These are phyloP conservation scores for Lipomyces orientalis DNA, from an alignment of 805 yeast genomes.

Conservation along the genomic window DNA sequence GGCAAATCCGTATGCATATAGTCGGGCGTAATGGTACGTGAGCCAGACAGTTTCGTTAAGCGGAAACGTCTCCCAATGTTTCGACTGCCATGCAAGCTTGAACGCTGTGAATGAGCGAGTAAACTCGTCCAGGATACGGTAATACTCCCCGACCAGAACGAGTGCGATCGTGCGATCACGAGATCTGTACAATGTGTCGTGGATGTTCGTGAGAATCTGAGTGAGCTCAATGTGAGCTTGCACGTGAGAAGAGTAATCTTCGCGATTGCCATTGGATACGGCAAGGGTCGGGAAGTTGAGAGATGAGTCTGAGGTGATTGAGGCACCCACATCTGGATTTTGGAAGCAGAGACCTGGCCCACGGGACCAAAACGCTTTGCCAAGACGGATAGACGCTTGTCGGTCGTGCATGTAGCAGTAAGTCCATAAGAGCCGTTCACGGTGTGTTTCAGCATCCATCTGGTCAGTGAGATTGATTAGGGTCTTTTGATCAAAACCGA, in stretches of 20 bases:
- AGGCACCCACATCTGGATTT: slow-evolving; percentile 25
- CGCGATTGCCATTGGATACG: slow-evolving; percentile 18
- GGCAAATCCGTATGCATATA: slow-evolving; percentile 39
- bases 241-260: slow-evolving; percentile 35
- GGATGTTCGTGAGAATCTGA: slow-evolving; percentile 39
- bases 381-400: slow-evolving; percentile 39
- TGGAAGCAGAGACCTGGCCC: slow-evolving; percentile 40
- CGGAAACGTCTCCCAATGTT: slow-evolving; percentile 37
- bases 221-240: slow-evolving; percentile 40
- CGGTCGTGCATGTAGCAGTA: slow-evolving; percentile 40
- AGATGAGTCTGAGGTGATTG: slow-evolving; percentile 21
- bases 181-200: slow-evolving; percentile 39
- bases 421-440: slow-evolving; percentile 39
- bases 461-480: slow-evolving; percentile 27
- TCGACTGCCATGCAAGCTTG: slow-evolving; percentile 34
- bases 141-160: slow-evolving; percentile 38
- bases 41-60: slow-evolving; percentile 37
- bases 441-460: slow-evolving; percentile 33
- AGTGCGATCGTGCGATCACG: slow-evolving; percentile 40
- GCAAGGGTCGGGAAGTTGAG: slow-evolving; percentile 39
- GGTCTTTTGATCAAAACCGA: slow-evolving; percentile 40
- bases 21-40: slow-evolving; percentile 35
- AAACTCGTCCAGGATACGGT: slow-evolving; percentile 38
- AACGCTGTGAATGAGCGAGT: slow-evolving; percentile 38
- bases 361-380: slow-evolving; percentile 40